Conservation (phyloP, 2,329 filamentous ascomycete species). For the Xylaria sp. region DNA sequence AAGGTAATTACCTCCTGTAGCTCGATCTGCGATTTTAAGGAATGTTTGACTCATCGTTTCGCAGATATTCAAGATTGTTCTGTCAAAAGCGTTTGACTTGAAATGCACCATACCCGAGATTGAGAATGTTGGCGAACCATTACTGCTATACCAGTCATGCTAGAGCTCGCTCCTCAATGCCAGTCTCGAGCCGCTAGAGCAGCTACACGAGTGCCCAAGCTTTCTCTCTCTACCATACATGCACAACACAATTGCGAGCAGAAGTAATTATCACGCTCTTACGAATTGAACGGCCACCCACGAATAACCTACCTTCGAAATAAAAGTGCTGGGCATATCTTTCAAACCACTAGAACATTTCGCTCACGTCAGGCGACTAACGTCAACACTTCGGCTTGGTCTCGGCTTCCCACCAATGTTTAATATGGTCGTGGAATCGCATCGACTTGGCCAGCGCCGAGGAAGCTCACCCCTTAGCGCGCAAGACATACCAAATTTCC, state of each 20-base stretch:
- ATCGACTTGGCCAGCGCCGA: slow-evolving; percentile 29
- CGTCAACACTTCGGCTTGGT: slow-evolving; percentile 26
- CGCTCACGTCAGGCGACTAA: slow-evolving; percentile 12
- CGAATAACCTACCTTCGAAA: slow-evolving; percentile 27
- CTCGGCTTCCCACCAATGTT: slow-evolving; percentile 25
- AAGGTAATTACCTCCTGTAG: slow-evolving; percentile 69
- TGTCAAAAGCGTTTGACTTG: slow-evolving; percentile 97
- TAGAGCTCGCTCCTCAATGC: slow-evolving; percentile 41
- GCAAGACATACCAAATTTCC: slow-evolving; percentile 29
- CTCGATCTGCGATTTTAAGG: neutral
- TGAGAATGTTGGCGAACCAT: slow-evolving; percentile 94
- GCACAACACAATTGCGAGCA: slow-evolving; percentile 7
- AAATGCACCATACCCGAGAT: slow-evolving; percentile 99
- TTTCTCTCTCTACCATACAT: neutral
- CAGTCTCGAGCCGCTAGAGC: slow-evolving; percentile 4
- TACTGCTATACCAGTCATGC: slow-evolving; percentile 86
- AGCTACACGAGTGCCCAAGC: slow-evolving; percentile 11
- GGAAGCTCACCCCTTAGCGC: slow-evolving; percentile 15
- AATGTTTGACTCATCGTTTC: slow-evolving; percentile 23
- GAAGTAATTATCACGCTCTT: slow-evolving; percentile 27
- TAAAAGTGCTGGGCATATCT: slow-evolving; percentile 15
- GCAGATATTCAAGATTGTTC: slow-evolving; percentile 99
- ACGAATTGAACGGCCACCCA: slow-evolving; percentile 38
- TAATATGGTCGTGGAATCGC: slow-evolving; percentile 28
- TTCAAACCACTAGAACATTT: slow-evolving; percentile 11